Base-by-base conservation (phyloP, 495 filamentous ascomycete species). In the Cercophora samala region DNA sequence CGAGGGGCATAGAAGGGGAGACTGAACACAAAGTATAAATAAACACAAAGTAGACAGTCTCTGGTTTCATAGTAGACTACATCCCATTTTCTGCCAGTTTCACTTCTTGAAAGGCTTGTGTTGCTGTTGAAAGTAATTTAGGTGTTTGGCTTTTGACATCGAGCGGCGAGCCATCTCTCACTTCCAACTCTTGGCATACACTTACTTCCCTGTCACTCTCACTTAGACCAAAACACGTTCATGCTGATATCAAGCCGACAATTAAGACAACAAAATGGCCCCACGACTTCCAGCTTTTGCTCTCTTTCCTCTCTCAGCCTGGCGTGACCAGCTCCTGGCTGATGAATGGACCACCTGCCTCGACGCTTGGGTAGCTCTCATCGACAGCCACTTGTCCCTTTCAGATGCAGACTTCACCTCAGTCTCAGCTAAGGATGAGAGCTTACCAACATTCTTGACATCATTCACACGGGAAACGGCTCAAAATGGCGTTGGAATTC, bases 271-370 rank as follows among this genome's bases (percentile, higher is more conserved):
- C n/a, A 62, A 8, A 42, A 72, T 73, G 70, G 64, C 68, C 1
- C 68, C 69, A 29, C 21, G 42, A 51, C 81, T 91, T 21, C 92
- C 92, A 25, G 82, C 86, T 25, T 83, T 96, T 74, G 91, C 90
- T 52, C 83, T 90, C 4, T 91, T 93, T 68, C 93, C 93, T 23
- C 83, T 88, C 55, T 78, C 84, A n/a, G 78, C 80, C 63, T 86
- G 92, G 78, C 86, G 88, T 69, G 84, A 85, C 32, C 83, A 83
- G 64, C 82, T 96, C 37, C 78, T 83, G 9, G 83, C 87, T 1
- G 78, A 84, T 32, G 91, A 96, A 76, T 96, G 92, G 93, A 85
- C 89, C 64, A 81, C 84, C 42, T 93, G 89, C 74, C 76, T 95
- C 19, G 87, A 92, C 73, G 89, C 91, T 54, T 96, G 92, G 93